phyloP scores from a whole-genome alignment of 257 asterid genomes.

The Nicotiana tomentosiformis region DNA sequence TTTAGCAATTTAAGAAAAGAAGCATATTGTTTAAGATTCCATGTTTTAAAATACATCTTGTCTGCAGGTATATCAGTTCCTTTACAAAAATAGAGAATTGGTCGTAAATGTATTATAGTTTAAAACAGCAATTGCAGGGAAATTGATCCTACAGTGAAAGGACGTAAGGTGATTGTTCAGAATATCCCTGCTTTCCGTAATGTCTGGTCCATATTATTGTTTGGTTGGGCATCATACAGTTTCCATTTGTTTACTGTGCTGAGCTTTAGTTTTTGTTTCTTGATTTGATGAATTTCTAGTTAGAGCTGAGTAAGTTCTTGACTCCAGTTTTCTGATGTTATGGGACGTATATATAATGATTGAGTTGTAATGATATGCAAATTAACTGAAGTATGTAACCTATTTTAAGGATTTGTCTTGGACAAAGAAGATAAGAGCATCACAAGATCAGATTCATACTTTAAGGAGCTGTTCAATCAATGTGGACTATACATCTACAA shows the following conservation, averaged over 20 bases:
- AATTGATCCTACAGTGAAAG: not conserved
- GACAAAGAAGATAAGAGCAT: conserved; percentile 88
- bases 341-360: not conserved
- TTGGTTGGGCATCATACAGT: not conserved
- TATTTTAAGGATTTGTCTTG: conserved; percentile 65
- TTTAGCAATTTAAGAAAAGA: not conserved
- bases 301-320: not conserved
- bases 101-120: too few species aligned
- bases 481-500: conserved; percentile 75
- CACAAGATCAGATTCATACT: conserved; percentile 83
- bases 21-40: not conserved
- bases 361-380: not conserved
- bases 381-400: not conserved
- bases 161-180: not conserved
- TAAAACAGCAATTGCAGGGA: not conserved
- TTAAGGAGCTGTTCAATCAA: conserved; percentile 70
- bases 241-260: not conserved
- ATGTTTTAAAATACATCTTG: not conserved
- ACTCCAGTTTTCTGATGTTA: not conserved
- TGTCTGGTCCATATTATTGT: not conserved
- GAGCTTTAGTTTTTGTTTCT: not conserved
- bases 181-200: not conserved
- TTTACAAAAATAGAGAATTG: not conserved
- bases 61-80: not conserved
- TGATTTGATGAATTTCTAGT: not conserved